Evolutionary conservation across 805 yeast genomes (phyloP).

Genomic region (Citeromyces nyonsensis): DNA sequence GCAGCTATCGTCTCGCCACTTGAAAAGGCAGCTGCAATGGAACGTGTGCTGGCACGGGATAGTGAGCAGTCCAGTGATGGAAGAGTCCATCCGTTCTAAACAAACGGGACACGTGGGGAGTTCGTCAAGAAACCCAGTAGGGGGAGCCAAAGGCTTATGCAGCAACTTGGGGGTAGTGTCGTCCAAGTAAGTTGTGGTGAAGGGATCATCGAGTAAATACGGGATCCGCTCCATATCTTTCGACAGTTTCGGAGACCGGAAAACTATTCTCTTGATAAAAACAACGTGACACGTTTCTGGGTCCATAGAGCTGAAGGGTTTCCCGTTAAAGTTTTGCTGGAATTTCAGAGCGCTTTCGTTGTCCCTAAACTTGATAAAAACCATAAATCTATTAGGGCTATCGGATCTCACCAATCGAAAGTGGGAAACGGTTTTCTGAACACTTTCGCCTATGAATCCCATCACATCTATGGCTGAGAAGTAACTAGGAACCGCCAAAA

Average conservation of each 20-base stretch:
- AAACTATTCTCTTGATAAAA: conserved; percentile 42
- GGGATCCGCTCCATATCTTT: conserved; percentile 1
- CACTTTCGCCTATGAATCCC: conserved; percentile 61
- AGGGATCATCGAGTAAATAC: conserved; percentile 3
- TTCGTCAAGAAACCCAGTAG: conserved; percentile 20
- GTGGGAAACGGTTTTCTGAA: conserved; percentile 43
- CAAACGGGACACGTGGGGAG: conserved; percentile 92
- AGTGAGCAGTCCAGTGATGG: conserved; percentile 66
- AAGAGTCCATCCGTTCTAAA: conserved; percentile 73
- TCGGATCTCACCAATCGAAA: conserved; percentile 57
- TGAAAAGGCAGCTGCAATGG: conserved; percentile 76
- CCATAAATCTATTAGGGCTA: conserved; percentile 57
- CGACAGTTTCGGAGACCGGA: conserved; percentile 13
- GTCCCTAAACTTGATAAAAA: conserved; percentile 56
- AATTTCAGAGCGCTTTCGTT: conserved; percentile 43
- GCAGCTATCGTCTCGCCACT: conserved; percentile 84
- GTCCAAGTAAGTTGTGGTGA: conserved; percentile 1
- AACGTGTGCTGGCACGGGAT: conserved; percentile 90
- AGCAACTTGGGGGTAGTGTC: not conserved
- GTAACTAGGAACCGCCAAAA: conserved; percentile 78
- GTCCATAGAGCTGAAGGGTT: conserved; percentile 72
- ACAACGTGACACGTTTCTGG: conserved; percentile 76
- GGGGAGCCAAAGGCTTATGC: conserved; percentile 6
- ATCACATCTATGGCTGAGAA: conserved; percentile 73
- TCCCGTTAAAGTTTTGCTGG: conserved; percentile 53